A percentile compares a stretch with the other conserved stretches of the same genome.
These are phyloP conservation scores for Phytopythium sindhum DNA, from an alignment of 352 stramenopile species.

Conservation along the genomic window DNA sequence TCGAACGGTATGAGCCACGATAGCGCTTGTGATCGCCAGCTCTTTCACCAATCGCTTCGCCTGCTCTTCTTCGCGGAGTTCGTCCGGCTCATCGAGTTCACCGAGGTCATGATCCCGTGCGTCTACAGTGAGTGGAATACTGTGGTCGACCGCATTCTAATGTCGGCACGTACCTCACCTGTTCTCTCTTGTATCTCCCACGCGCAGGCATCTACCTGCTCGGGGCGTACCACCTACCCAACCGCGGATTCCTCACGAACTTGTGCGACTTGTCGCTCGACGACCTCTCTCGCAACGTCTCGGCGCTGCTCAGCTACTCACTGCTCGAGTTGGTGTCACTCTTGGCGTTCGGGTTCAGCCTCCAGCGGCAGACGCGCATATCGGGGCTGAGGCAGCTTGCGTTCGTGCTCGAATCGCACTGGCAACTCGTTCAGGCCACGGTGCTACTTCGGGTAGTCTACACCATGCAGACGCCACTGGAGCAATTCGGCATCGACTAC, in stretches of 20 bases:
- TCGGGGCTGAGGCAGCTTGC: constrained; percentile 17
- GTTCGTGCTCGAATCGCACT: constrained; percentile 23
- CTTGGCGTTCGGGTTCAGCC: constrained; percentile 1
- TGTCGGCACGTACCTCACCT: background rate
- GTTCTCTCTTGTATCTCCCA: too few species aligned
- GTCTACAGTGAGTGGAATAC: constrained; percentile 25
- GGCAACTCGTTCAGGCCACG: constrained; percentile 16
- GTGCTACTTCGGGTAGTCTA: constrained; percentile 22
- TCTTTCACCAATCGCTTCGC: constrained; percentile 17
- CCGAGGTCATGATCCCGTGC: constrained; percentile 29
- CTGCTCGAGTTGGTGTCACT: constrained; percentile 12
- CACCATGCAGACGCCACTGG: constrained; percentile 17
- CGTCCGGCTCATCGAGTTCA: constrained; percentile 37
- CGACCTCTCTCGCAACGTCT: constrained; percentile 10
- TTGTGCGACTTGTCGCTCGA: constrained; percentile 11
- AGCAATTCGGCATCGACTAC: constrained; percentile 25
- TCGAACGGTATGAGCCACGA: background rate
- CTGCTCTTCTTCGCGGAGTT: constrained; percentile 39
- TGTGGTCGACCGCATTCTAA: background rate
- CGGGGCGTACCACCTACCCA: constrained; percentile 24
- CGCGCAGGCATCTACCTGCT: constrained; percentile 19
- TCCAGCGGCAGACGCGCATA: constrained; percentile 11
- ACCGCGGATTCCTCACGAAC: constrained; percentile 28
- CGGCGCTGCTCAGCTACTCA: constrained; percentile 7
- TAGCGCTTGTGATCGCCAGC: background rate